Conservation (phyloP, 768 basidiomycete species). For the Guyanaporus albipodus region DNA sequence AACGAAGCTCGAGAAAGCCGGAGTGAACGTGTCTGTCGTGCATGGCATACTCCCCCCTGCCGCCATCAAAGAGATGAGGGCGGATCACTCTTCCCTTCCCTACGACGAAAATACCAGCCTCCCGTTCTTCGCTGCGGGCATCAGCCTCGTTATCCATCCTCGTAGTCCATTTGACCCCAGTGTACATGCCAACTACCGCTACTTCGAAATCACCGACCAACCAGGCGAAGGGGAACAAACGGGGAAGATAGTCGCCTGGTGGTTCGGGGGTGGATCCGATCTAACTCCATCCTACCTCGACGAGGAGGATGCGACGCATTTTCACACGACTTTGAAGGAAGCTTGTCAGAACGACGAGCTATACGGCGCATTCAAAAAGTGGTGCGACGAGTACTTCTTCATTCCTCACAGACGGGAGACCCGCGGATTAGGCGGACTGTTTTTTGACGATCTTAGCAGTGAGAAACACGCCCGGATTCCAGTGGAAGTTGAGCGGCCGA, state of each 20-base stretch:
- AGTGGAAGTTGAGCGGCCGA: conserved; percentile 45
- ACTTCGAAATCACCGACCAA: conserved; percentile 84
- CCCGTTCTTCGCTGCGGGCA: conserved; percentile 91
- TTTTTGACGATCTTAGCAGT: conserved; percentile 89
- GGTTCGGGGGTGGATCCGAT: conserved; percentile 97
- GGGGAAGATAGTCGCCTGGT: conserved; percentile 79
- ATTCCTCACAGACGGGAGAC: conserved; percentile 84
- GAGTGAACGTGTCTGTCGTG: conserved; percentile 92
- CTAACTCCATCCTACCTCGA: conserved; percentile 92
- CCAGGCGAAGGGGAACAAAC: conserved; percentile 32
- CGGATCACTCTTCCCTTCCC: conserved; percentile 79
- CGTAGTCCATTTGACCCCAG: conserved; percentile 92
- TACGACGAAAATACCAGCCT: conserved; percentile 57
- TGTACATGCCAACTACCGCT: conserved; percentile 94
- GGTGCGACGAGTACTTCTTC: conserved; percentile 98
- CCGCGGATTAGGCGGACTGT: conserved; percentile 90
- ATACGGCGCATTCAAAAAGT: conserved; percentile 81
- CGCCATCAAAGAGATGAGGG: conserved; percentile 92
- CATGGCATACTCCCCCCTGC: conserved; percentile 83
- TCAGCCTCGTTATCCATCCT: conserved; percentile 92
- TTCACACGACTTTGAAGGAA: conserved; percentile 72
- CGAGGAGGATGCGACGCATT: conserved; percentile 81
- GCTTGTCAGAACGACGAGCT: conserved; percentile 74
- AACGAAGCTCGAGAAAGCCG: conserved; percentile 87
- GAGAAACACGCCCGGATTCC: conserved; percentile 61